phyloP scores from a whole-genome alignment of 176 grass and related monocot species.

The Dendrocalamus sinicus region DNA sequence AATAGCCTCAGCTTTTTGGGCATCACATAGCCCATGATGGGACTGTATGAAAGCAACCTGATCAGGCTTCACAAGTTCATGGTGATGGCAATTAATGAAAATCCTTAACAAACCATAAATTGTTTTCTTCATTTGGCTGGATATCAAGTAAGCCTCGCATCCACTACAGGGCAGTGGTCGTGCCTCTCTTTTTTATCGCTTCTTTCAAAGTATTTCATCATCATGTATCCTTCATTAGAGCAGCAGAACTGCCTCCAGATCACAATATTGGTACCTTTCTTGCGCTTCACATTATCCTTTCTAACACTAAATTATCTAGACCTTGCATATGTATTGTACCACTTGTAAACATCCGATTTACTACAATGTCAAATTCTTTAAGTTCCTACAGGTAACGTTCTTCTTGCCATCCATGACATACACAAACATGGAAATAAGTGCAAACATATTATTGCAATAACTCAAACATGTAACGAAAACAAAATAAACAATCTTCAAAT shows the following conservation, averaged over 20 bases:
- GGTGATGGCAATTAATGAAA: no score
- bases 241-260: not conserved
- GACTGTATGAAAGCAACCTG: not conserved
- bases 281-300: not conserved
- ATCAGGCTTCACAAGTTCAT: not conserved
- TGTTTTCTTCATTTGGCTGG: not conserved
- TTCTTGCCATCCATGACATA: no score
- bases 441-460: no score
- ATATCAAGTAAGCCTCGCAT: not conserved
- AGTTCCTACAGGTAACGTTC: not conserved
- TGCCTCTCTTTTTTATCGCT: not conserved
- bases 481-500: no score
- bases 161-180: not conserved
- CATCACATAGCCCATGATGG: not conserved
- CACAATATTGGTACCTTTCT: not conserved
- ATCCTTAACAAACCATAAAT: no score
- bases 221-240: not conserved
- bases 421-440: no score
- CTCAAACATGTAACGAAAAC: no score
- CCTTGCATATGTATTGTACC: not conserved
- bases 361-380: not conserved
- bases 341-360: not conserved
- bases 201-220: not conserved
- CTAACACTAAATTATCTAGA: not conserved
- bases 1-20: not conserved